Evolutionary conservation across 2,329 filamentous ascomycete genomes (phyloP).

Genomic region (Ceratocystis papillata): DNA sequence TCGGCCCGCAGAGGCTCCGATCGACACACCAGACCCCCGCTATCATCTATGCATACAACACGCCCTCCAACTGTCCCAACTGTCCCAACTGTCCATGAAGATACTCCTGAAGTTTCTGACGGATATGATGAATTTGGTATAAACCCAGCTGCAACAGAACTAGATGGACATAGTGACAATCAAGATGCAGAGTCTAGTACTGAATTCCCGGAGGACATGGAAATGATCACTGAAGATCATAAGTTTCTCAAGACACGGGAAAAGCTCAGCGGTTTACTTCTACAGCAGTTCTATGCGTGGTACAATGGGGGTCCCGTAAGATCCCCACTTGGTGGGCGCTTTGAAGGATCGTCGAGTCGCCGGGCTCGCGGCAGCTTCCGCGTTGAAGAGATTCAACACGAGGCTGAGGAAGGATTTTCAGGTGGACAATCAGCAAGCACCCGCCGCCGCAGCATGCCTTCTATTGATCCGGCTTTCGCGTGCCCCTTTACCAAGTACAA

Average conservation of each 20-base stretch:
- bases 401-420: conserved; percentile 7
- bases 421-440: conserved; percentile 5
- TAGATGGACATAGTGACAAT: conserved; percentile 14
- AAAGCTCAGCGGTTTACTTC: background rate
- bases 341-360: background rate
- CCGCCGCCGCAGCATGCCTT: conserved; percentile 16
- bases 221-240: conserved; percentile 7
- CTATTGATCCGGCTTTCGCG: conserved; percentile 10
- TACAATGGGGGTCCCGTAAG: background rate
- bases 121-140: conserved; percentile 8
- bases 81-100: conserved; percentile 12
- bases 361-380: conserved; percentile 18
- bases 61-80: background rate
- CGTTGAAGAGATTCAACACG: conserved; percentile 13
- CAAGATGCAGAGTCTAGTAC: background rate
- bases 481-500: conserved; percentile 22
- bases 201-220: conserved; percentile 18
- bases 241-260: conserved; percentile 14
- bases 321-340: conserved; percentile 6
- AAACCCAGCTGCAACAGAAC: conserved; percentile 10
- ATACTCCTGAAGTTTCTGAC: conserved; percentile 1
- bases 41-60: background rate
- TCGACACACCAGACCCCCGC: background rate
- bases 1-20: conserved; percentile 6
- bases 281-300: background rate